Base-by-base conservation (phyloP, 2,329 filamentous ascomycete genomes). In the Neodidymelliopsis sp. region DNA sequence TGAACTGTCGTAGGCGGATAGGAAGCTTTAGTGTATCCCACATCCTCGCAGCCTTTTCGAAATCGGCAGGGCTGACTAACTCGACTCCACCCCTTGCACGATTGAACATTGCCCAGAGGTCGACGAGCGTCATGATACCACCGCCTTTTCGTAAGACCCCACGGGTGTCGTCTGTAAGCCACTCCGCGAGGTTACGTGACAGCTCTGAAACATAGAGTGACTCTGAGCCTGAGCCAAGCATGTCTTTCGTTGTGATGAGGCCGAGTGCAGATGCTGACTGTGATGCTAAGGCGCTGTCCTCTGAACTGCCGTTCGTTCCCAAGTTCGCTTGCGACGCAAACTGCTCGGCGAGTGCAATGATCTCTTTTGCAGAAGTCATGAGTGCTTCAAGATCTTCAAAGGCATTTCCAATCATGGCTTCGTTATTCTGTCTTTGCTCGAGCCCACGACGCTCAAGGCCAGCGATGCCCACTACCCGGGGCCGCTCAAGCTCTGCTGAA, bases 291-390 rank as follows among this genome's bases (percentile, higher is more conserved):
- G 84, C 85, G 59, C 82, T 89, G 9, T 90, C 85, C 70, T 94
- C 90, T 0, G 84, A 81, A 5, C 81, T 84, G 29, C 67, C 71
- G 28, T 73, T 81, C n/a, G 79, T 81, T 16, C 81, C 83, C 15
- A 78, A 75, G 48, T 79, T 78, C 0, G 79, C 78, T 65, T 92
- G 88, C 10, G 84, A 80, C 2, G 91, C 86, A 61, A 97, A 93
- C 12, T 86, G 86, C 72, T 97, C 93, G 1, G 94, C 94, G 30
- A 99, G 85, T 4, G 91, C 91, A 39, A 97, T 88, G 37, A 99
- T 91, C 69, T 99, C 91, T 69, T 97, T 97, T 4, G 94, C 94
- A 3, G 93, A 97, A 3, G 92, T 91, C 93, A 97, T 99, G 27
- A 99, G 80, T 3, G 94, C 92, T 69, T 97, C 93, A 0, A 99